Evolutionary conservation across 1,284 basidiomycete genomes (phyloP), one percentile per base, ranked within the genome.

Genomic region (Naganishia cerealis): DNA sequence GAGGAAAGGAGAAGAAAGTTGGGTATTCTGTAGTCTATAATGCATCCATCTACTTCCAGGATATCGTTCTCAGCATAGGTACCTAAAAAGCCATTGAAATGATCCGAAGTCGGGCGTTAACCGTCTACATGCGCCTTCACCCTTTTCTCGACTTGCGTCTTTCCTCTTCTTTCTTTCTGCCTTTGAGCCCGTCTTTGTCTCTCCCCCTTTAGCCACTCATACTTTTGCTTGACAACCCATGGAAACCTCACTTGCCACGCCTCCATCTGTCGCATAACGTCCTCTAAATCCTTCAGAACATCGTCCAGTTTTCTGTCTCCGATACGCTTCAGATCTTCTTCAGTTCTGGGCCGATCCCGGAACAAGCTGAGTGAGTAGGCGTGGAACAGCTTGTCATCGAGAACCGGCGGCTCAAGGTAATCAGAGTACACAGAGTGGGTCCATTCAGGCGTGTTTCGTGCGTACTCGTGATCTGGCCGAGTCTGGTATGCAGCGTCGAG

Each of bases 1-100:
- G 94, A 92, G 84, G 88, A 92, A 80, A 98, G 98, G 82, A 93
- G 95, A 76, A 94, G 98, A 83, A 96, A 95, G 85, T 93, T 99
- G 90, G 94, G 91, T 16, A 85, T 95, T 73, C 95, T 99, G 92
- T 96, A 98, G 94, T 92, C 93, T 70, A 94, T 96, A 80, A 96
- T 98, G 76, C 94, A 94, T 82, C 86, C 90, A 74, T 16, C 13
- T 12, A 46, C 39, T 50, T 50, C n/a, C 21, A 50, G 21, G n/a
- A 46, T 46, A 46, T 18, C 7, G n/a, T 46, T 18, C 46, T 33
- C 29, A 33, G 6, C 2, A 6, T 33, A 6, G 29, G 29, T 6
- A 33, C 29, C 6, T 33, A 6, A 33, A 33, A 33, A 33, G 29
- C 29, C 29, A 33, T 33, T 33, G 29, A 33, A 33, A 33, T 33